phyloP scores from a whole-genome alignment of 176 grass and related monocot species.

The Luzula sylvatica region DNA sequence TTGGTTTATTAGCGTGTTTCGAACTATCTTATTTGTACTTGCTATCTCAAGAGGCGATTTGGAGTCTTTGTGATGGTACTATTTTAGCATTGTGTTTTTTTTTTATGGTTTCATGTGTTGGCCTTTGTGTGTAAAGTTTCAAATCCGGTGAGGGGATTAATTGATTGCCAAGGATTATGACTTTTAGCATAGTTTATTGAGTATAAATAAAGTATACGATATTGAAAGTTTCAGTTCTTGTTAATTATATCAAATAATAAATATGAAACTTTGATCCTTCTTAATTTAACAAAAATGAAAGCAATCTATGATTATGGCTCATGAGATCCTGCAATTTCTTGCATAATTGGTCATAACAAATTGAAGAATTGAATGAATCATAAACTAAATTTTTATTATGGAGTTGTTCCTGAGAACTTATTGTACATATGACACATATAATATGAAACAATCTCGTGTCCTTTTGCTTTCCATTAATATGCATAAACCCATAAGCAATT shows the following conservation, averaged over 20 bases:
- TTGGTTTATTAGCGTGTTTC: background rate
- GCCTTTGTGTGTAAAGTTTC: slow-evolving; percentile 16
- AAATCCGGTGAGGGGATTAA: background rate
- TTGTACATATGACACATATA: too few relatives aligned
- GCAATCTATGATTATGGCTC: too few relatives aligned
- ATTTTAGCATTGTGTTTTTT: background rate
- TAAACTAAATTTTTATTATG: slow-evolving; percentile 2
- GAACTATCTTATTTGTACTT: slow-evolving; percentile 8
- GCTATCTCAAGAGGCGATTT: background rate
- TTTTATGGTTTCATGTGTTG: background rate
- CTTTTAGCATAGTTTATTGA: too few relatives aligned
- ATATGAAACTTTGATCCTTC: background rate
- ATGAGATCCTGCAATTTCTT: too few relatives aligned
- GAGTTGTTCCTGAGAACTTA: background rate
- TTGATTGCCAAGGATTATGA: too few relatives aligned
- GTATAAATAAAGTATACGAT: too few relatives aligned
- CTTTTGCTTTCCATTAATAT: background rate
- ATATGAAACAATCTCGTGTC: background rate
- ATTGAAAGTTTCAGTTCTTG: background rate
- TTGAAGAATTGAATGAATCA: background rate
- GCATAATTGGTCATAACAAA: too few relatives aligned
- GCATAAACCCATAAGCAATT: background rate
- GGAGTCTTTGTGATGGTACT: background rate
- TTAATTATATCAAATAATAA: background rate
- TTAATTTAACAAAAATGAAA: background rate